phyloP scores from a whole-genome alignment of 1,284 basidiomycete species.

The Pseudomicrostroma phylloplanum region DNA sequence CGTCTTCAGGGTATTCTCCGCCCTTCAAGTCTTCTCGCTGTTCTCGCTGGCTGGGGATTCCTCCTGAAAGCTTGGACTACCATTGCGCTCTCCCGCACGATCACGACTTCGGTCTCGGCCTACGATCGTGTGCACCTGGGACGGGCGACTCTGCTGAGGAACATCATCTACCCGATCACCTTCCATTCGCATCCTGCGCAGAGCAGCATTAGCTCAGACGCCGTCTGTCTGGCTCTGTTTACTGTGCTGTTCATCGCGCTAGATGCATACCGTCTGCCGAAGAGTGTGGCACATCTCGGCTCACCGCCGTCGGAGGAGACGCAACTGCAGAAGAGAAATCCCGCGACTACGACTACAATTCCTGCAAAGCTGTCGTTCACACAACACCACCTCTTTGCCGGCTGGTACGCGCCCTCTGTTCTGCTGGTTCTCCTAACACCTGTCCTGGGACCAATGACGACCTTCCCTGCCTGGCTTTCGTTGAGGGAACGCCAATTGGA shows the following conservation, averaged over 20 bases:
- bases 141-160: neutral
- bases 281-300: neutral
- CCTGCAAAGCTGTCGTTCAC: too few relatives aligned
- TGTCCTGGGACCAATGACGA: neutral
- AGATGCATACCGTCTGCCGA: neutral
- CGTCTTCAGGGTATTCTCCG: neutral
- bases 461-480: neutral
- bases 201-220: conserved; percentile 13
- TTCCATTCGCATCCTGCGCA: conserved; percentile 16
- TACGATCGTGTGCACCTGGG: neutral
- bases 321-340: neutral
- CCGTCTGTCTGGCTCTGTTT: conserved; percentile 9
- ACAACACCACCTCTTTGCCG: too few relatives aligned
- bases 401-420: neutral
- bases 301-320: neutral
- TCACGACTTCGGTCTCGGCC: neutral
- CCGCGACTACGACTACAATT: too few relatives aligned
- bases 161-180: conserved; percentile 2
- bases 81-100: neutral
- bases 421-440: neutral
- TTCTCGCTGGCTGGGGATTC: neutral
- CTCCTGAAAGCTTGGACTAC: neutral
- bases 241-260: neutral
- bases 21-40: neutral
- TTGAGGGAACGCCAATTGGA: neutral